Base-by-base conservation (phyloP, 2,329 filamentous ascomycete species). In the Phialocephala sp. region DNA sequence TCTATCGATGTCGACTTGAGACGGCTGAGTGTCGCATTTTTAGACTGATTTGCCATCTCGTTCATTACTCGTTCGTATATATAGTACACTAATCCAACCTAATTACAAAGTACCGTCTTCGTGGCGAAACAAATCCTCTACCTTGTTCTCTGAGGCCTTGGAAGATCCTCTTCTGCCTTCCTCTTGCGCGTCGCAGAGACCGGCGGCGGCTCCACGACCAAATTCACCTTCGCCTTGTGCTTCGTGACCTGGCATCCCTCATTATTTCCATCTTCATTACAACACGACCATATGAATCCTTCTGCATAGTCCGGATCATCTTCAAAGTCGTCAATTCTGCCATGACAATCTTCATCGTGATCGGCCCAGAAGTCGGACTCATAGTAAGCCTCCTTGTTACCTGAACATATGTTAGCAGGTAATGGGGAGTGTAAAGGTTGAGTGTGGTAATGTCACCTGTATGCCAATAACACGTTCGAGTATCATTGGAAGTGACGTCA, bases 251-350 rank as follows among this genome's bases (percentile, higher is more conserved):
- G 47, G 47, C 64, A 63, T n/a, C 64, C 60, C 8, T 63, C 56
- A 55, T 8, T 12, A 22, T 57, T 36, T 14, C 65, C 68, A 39
- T 12, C 6, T 27, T 52, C 43, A 1, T 64, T 20, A 41, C 66
- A 70, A 27, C 66, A 70, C 27, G n/a, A 18, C 64, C 65, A 70
- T 2, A 35, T 27, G 41, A 64, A 70, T 3, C 66, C 66, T 11
- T 62, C 60, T 5, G 36, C 55, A 55, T 50, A 67, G 18, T 60
- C 54, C 4, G 57, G 27, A n/a, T 68, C 62, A 35, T 68, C 61
- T 8, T 43, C 35, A 20, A 66, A 64, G 2, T 27, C 36, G 1
- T 57, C 45, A 12, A 56, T 57, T 39, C 62, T 36, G 12, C 62
- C 62, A 47, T 68, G 55, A 8, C 59, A 65, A 41, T 68, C 18